A percentile compares a stretch with the other conserved stretches of the same genome.
Evolutionary conservation across 2,329 filamentous ascomycete genomes (phyloP).

Genomic region (Scedosporium boydii): DNA sequence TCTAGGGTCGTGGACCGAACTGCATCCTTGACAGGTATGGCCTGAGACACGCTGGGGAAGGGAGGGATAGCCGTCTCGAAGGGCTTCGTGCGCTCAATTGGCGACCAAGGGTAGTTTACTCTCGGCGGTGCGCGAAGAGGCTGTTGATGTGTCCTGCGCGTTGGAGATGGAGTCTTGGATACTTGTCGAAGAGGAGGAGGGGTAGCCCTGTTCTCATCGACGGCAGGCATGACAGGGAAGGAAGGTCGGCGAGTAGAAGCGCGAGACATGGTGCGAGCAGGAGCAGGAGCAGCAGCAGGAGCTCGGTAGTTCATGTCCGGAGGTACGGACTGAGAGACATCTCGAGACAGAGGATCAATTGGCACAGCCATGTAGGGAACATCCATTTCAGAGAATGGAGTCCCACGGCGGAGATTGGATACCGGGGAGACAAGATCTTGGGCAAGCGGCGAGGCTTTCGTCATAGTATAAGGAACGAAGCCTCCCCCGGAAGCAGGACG

Average conservation of each 20-base stretch:
- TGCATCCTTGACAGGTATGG: constrained; percentile 13
- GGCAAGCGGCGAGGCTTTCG: constrained; percentile 38
- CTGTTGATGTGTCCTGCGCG: constrained; percentile 24
- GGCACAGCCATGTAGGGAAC: constrained; percentile 69
- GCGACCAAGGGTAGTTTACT: constrained; percentile 46
- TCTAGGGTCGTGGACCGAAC: constrained; percentile 17
- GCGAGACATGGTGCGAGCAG: constrained; percentile 41
- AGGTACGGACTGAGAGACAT: constrained; percentile 81
- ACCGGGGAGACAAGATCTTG: constrained; percentile 49
- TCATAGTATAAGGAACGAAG: constrained; percentile 44
- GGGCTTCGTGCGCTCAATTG: constrained; percentile 29
- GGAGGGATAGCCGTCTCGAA: constrained; percentile 37
- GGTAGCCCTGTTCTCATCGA: constrained; percentile 53
- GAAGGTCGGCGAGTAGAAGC: constrained; percentile 56
- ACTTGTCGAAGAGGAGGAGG: constrained; percentile 12
- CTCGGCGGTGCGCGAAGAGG: constrained; percentile 43
- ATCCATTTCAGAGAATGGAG: constrained; percentile 85
- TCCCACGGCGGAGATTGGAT: constrained; percentile 66
- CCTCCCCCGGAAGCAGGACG: constrained; percentile 7
- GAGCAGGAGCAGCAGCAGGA: constrained; percentile 4
- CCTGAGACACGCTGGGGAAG: constrained; percentile 12
- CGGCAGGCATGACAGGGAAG: constrained; percentile 56
- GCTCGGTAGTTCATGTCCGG: constrained; percentile 79
- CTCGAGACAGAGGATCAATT: constrained; percentile 63
- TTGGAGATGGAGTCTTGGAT: constrained; percentile 21